Evolutionary conservation across 371 early-diverging fungal genomes (phyloP).

Genomic region (Zychaea mexicana): DNA sequence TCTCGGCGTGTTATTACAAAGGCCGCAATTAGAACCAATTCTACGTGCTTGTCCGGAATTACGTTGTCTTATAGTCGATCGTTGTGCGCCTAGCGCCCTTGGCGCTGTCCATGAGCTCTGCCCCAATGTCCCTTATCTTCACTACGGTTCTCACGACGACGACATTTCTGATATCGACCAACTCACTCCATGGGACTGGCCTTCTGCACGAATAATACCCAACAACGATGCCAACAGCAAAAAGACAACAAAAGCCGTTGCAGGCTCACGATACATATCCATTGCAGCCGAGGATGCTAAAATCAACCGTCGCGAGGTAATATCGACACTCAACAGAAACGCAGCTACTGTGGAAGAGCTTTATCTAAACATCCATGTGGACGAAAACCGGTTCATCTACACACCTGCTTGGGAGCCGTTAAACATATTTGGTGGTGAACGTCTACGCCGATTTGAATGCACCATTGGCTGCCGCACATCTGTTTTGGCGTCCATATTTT

Average conservation of each 20-base stretch:
- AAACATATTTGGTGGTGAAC: background rate
- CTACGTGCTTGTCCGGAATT: background rate
- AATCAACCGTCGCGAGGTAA: background rate
- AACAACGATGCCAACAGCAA: background rate
- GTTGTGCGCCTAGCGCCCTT: background rate
- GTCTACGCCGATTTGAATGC: background rate
- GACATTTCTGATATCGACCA: background rate
- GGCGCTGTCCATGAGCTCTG: background rate
- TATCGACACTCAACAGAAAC: background rate
- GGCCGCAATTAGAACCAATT: background rate
- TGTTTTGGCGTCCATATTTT: background rate
- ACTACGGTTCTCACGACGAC: background rate
- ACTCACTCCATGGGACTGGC: background rate
- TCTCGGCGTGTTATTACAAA: background rate
- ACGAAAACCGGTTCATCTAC: background rate
- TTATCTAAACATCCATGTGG: background rate
- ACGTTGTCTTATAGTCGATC: background rate
- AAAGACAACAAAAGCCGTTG: background rate
- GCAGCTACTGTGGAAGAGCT: background rate
- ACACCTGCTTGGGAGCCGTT: slow-evolving; percentile 1
- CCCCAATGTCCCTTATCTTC: background rate
- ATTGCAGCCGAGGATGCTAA: background rate
- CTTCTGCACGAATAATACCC: background rate
- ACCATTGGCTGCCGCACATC: slow-evolving; percentile 4
- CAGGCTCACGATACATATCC: background rate